Evolutionary conservation across 2,329 filamentous ascomycete genomes (phyloP).

Genomic region (Paraphoma sp.): DNA sequence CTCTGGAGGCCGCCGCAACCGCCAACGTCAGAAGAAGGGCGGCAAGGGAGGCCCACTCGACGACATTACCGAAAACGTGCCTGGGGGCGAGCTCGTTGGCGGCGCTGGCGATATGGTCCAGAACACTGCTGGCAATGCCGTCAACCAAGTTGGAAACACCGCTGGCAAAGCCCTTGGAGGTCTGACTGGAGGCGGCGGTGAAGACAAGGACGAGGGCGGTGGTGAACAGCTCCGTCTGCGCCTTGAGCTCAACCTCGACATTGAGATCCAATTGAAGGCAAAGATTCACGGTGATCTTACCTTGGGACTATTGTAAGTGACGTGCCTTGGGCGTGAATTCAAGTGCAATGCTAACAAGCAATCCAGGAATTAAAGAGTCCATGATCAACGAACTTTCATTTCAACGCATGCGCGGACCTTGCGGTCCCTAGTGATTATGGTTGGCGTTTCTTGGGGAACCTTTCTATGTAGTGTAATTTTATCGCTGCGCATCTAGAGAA

Average conservation of each 20-base stretch:
- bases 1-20: conserved; percentile 62
- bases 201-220: conserved; percentile 39
- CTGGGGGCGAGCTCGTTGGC: conserved; percentile 59
- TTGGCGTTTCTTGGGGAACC: conserved; percentile 32
- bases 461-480: conserved; percentile 31
- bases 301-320: conserved; percentile 60
- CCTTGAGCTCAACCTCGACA: conserved; percentile 67
- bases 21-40: conserved; percentile 58
- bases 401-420: not conserved
- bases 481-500: conserved; percentile 18
- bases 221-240: conserved; percentile 62
- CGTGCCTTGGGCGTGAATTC: not conserved
- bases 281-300: conserved; percentile 70
- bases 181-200: conserved; percentile 52
- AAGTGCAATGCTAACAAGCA: conserved; percentile 18
- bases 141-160: conserved; percentile 53
- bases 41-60: conserved; percentile 59
- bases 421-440: conserved; percentile 16
- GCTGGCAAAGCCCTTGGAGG: conserved; percentile 55
- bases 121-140: conserved; percentile 61
- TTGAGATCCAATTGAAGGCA: conserved; percentile 69
- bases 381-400: conserved; percentile 24
- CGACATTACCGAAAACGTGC: conserved; percentile 61
- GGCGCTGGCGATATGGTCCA: conserved; percentile 64
- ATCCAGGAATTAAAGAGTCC: conserved; percentile 38